Conservation (phyloP, 495 filamentous ascomycete species). For the Hyphodiscus hymeniophilus region DNA sequence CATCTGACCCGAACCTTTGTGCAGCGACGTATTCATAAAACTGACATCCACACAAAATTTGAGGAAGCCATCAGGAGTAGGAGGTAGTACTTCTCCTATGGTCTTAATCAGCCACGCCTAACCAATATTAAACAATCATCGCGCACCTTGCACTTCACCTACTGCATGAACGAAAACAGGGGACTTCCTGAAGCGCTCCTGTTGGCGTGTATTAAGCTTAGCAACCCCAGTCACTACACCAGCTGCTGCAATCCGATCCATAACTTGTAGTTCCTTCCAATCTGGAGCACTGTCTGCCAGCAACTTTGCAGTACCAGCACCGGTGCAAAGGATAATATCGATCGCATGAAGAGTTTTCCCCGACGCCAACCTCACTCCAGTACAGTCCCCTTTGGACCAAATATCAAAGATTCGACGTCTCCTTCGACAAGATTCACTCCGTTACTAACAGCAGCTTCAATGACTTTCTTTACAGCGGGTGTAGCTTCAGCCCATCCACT, state of each 20-base stretch:
- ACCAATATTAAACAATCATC: background rate
- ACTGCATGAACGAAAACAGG: conserved; percentile 17
- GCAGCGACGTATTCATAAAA: conserved; percentile 10
- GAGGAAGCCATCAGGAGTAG: conserved; percentile 4
- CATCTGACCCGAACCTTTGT: conserved; percentile 7
- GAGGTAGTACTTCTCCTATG: conserved; percentile 14
- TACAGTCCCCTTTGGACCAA: conserved; percentile 10
- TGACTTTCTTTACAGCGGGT: conserved; percentile 37
- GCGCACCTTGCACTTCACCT: conserved; percentile 7
- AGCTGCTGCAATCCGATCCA: conserved; percentile 43
- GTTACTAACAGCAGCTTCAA: conserved; percentile 34
- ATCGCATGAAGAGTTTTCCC: conserved; percentile 36
- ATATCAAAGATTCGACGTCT: conserved; percentile 6
- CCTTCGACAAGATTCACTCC: conserved; percentile 33
- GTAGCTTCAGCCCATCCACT: conserved; percentile 59
- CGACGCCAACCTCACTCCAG: conserved; percentile 35
- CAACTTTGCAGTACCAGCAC: conserved; percentile 50
- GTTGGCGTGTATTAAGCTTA: conserved; percentile 7
- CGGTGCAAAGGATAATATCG: conserved; percentile 45
- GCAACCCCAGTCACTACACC: conserved; percentile 33
- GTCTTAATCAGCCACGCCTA: background rate
- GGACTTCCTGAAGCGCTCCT: conserved; percentile 23
- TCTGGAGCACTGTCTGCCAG: conserved; percentile 35
- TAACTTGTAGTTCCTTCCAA: conserved; percentile 37
- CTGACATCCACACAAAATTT: conserved; percentile 17